Evolutionary conservation across 768 basidiomycete genomes (phyloP), one percentile per base, ranked within the genome.

Genomic region (Ramaria rubella): DNA sequence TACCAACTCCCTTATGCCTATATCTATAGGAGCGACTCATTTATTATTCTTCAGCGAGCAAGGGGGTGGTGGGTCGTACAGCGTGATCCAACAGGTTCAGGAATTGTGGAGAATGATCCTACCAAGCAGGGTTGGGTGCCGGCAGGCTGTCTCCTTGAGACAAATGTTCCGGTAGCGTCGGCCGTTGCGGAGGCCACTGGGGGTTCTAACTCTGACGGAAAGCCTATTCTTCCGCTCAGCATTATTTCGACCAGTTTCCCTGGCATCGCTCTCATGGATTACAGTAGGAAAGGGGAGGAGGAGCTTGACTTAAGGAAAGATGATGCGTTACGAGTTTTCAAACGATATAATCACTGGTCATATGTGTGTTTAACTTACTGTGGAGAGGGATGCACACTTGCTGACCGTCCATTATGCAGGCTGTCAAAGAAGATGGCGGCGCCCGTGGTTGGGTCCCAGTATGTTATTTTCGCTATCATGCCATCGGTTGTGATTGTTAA

Each of bases 41-140:
- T 94, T 71, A 83, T 95, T 60, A 94, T 97, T 60, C 74, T 94
- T 40, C 90, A 90, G 53, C 84, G 94, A 52, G 87, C 94, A n/a
- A 86, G 94, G 55, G 95, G 96, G 1, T 99, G 96, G 96, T 99
- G 95, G 93, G 90, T 97, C 31, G 96, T 98, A 4, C 94, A 98
- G 67, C 85, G 90, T 31, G 96, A 99, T 69, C 88, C 88, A 29
- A 83, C 82, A 33, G 94, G 94, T 4, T 79, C 85, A 3, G 91
- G 93, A 9, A 69, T 83, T 21, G 83, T 91, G 27, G 87, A 86
- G 64, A 75, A 83, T 15, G 90, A 93, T 60, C 77, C 83, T 26
- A 75, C 78, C 42, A 88, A 88, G 68, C 92, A 94, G 65, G 93
- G 94, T 54, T 98, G 95, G 95, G 94, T 99, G 2, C 95, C 95